These are phyloP conservation scores for Grigorovia yakushimaensis DNA, from an alignment of 805 yeast species.

Conservation along the genomic window DNA sequence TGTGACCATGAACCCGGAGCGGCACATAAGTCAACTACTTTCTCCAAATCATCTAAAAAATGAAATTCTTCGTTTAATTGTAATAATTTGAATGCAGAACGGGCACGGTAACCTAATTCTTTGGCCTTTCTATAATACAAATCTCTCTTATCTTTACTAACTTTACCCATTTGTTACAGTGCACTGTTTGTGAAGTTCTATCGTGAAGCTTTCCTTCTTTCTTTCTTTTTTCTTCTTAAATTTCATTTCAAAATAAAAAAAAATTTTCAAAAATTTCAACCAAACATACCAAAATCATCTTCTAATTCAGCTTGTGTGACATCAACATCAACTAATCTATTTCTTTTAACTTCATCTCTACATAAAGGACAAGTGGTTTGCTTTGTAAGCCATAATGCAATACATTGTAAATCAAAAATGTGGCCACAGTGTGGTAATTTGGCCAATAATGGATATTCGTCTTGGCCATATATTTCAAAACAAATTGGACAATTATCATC, in stretches of 20 bases:
- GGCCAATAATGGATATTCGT: slow-evolving; percentile 72
- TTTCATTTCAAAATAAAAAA: neutral
- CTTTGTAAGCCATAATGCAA: slow-evolving; percentile 77
- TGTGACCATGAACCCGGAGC: slow-evolving; percentile 99
- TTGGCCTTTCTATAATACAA: slow-evolving; percentile 88
- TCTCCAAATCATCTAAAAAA: slow-evolving; percentile 53
- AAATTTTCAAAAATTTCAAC: slow-evolving; percentile 28
- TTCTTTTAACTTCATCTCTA: slow-evolving; percentile 56
- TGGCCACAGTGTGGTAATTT: slow-evolving; percentile 69
- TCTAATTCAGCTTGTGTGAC: slow-evolving; percentile 53
- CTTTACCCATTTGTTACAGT: slow-evolving; percentile 62
- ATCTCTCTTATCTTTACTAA: slow-evolving; percentile 91
- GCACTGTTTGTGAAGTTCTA: neutral
- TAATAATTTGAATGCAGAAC: slow-evolving; percentile 88
- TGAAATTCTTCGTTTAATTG: slow-evolving; percentile 88
- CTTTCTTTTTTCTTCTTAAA: neutral
- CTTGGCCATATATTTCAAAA: slow-evolving; percentile 59
- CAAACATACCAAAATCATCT: slow-evolving; percentile 75
- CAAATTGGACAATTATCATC: slow-evolving; percentile 80
- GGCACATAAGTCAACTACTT: slow-evolving; percentile 96
- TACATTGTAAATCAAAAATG: slow-evolving; percentile 79
- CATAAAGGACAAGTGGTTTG: slow-evolving; percentile 81
- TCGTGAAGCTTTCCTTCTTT: neutral
- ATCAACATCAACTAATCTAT: slow-evolving; percentile 28
- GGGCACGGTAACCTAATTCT: slow-evolving; percentile 96